Evolutionary conservation across 2,329 filamentous ascomycete genomes (phyloP).

Genomic region (Coleophoma cylindrospora): DNA sequence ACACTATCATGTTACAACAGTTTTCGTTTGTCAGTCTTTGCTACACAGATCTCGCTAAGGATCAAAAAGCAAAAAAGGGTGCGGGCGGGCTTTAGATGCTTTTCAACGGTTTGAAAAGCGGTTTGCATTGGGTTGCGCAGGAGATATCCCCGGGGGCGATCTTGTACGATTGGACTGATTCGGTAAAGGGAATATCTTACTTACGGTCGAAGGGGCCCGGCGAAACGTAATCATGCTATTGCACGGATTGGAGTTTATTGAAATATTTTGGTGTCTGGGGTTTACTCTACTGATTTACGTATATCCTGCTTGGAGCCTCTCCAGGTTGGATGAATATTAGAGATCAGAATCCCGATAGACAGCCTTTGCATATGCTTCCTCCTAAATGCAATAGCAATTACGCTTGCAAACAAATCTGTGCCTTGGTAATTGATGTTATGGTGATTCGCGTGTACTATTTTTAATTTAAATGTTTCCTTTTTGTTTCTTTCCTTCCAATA

Average conservation of each 20-base stretch:
- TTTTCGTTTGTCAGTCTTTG: constrained; percentile 26
- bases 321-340: background rate
- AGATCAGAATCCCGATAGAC: background rate
- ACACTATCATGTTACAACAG: constrained; percentile 24
- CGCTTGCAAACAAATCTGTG: background rate
- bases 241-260: constrained; percentile 4
- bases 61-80: constrained; percentile 1
- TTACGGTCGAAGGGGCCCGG: background rate
- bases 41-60: constrained; percentile 1
- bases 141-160: background rate
- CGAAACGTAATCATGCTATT: constrained; percentile 1
- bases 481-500: too few relatives aligned
- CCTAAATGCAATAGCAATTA: constrained; percentile 4
- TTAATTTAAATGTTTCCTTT: too few relatives aligned
- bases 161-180: constrained; percentile 3
- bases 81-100: background rate
- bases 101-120: background rate
- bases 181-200: background rate
- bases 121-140: background rate
- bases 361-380: background rate
- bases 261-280: background rate
- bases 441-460: too few relatives aligned
- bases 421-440: too few relatives aligned
- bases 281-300: background rate
- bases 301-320: background rate